Conservation (phyloP, 2,329 filamentous ascomycete species). For the Balansia obtecta region DNA sequence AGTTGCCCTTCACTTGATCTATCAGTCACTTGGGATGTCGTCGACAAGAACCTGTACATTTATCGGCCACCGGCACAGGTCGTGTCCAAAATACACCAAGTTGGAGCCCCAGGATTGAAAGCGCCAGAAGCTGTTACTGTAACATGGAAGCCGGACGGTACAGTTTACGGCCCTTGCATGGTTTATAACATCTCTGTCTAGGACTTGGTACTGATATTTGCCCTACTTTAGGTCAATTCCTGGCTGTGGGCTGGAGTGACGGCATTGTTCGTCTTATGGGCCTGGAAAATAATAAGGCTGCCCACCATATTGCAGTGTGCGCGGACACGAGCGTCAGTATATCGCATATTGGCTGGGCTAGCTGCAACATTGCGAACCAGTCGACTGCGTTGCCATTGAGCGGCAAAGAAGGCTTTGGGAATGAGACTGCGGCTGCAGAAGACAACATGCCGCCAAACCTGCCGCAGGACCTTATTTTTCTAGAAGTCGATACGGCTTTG, state of each 20-base stretch:
- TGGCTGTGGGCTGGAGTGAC: constrained; percentile 78
- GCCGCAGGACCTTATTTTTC: constrained; percentile 58
- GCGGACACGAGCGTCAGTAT: constrained; percentile 30
- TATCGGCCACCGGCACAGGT: constrained; percentile 67
- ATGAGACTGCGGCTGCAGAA: constrained; percentile 4
- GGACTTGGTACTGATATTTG: too few species aligned
- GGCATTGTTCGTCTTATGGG: constrained; percentile 65
- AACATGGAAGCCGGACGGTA: constrained; percentile 58
- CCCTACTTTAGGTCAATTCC: constrained; percentile 46
- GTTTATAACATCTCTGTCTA: too few species aligned
- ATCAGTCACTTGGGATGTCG: constrained; percentile 55
- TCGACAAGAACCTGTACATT: constrained; percentile 57
- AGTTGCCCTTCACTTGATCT: constrained; percentile 83
- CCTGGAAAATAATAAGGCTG: constrained; percentile 68
- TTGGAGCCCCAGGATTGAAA: constrained; percentile 25
- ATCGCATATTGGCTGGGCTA: constrained; percentile 42
- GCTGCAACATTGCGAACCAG: constrained; percentile 27
- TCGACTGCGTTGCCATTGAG: constrained; percentile 5
- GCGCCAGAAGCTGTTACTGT: constrained; percentile 34
- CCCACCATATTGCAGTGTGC: constrained; percentile 54
- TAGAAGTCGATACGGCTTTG: constrained; percentile 65
- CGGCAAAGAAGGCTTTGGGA: constrained; percentile 8
- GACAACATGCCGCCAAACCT: constrained; percentile 34
- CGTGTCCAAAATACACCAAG: constrained; percentile 39
- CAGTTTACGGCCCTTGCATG: constrained; percentile 11